Evolutionary conservation across 2,329 filamentous ascomycete species (phyloP), one percentile per base, ranked within the genome.

Genomic region (Phaeomoniella chlamydospora): DNA sequence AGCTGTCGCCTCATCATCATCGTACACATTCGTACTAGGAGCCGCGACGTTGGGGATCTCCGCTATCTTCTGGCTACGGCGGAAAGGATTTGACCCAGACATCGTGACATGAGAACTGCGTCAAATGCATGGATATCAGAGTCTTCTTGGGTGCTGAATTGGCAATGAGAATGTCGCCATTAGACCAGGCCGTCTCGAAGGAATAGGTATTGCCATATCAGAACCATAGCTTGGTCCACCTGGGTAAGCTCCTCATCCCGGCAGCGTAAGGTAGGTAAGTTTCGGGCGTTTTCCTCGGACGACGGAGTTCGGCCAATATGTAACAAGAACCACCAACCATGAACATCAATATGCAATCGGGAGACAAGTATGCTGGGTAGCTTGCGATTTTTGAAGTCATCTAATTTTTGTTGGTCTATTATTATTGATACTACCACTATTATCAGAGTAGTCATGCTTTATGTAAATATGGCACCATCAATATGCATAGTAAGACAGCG

Each of bases 1-100:
- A 6, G 15, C 13, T 13, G 10, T 34, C 18, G 39, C 44, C 45
- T 50, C 43, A 43, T 38, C 35, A 37, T 36, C 36, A 39, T 16
- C 39, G 40, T n/a, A 40, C 37, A 39, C 46, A 48, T 51, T 46
- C 49, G 54, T 48, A 40, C 49, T 26, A 18, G 32, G 10, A 15
- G 6, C 30, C 15, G 32, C 32, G 18, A 17, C 16, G 18, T 18
- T 34, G 16, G 49, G 42, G 49, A 41, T 39, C 55, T 57, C 46
- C 22, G 9, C 22, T 26, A 26, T n/a, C 6, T 34, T 34, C 14
- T 34, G 14, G 11, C 50, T 62, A 57, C 51, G 57, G 54, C 63
- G 62, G 54, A 67, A 67, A 51, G 63, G 62, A 62, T 67, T 67
- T 53, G 53, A 61, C 49, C 56, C 58, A 58, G 60, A 59, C 60